Conservation (phyloP, 2,329 filamentous ascomycete species). For the Fusarium sp. region DNA sequence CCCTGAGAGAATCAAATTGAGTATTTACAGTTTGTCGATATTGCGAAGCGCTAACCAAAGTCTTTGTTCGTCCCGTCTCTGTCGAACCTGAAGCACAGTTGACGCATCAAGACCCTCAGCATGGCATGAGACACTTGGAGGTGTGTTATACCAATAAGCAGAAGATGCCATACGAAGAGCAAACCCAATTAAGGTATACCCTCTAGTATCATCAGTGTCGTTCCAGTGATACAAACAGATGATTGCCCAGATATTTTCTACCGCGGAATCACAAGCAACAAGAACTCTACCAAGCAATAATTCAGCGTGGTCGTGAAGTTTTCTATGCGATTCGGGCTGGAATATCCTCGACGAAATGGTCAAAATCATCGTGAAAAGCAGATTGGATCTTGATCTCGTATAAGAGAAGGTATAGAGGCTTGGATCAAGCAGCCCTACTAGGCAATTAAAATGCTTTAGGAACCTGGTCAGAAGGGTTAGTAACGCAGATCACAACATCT, state of each 20-base stretch:
- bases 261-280: background rate
- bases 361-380: background rate
- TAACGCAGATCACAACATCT: background rate
- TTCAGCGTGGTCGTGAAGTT: background rate
- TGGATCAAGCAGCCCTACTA: background rate
- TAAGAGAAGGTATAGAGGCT: background rate
- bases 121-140: fast-evolving
- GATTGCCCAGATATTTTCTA: constrained; percentile 14
- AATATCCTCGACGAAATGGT: background rate
- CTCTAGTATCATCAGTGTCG: background rate
- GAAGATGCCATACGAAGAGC: background rate
- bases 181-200: constrained; percentile 1
- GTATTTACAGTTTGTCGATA: background rate
- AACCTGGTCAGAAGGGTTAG: background rate
- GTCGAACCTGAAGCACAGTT: background rate
- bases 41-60: background rate
- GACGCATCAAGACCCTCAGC: fast-evolving
- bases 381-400: background rate
- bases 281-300: background rate
- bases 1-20: fast-evolving
- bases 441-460: constrained; percentile 3
- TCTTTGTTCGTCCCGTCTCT: background rate
- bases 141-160: background rate
- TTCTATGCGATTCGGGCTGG: background rate
- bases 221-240: constrained; percentile 19